A percentile compares a stretch with the other conserved stretches of the same genome.
phyloP scores from a whole-genome alignment of 805 yeast genomes.

The Ogataea dorogensis region DNA sequence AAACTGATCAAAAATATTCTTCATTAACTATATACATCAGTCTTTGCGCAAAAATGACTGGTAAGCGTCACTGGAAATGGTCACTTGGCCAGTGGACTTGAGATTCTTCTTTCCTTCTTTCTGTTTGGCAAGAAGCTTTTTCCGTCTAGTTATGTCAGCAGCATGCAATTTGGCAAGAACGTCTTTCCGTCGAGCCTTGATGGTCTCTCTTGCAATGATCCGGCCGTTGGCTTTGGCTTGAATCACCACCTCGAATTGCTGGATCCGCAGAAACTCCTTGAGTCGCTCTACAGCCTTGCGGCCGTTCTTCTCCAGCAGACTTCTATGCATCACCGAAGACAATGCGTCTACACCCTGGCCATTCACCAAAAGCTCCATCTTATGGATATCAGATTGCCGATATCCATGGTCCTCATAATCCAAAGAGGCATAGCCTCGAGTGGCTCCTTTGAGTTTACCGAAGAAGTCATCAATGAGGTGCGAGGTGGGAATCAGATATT shows the following conservation, averaged over 20 bases:
- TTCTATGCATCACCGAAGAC: constrained; percentile 83
- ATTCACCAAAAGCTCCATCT: constrained; percentile 84
- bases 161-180: constrained; percentile 94
- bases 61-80: constrained; percentile 81
- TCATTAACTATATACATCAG: constrained; percentile 17
- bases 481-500: constrained; percentile 80
- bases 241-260: constrained; percentile 87
- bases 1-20: constrained; percentile 16
- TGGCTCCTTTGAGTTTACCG: constrained; percentile 85
- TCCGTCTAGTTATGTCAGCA: constrained; percentile 84
- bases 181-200: constrained; percentile 90
- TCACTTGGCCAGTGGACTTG: constrained; percentile 76
- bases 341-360: constrained; percentile 89
- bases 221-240: constrained; percentile 83
- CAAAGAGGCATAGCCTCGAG: constrained; percentile 90
- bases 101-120: constrained; percentile 90
- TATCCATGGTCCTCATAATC: constrained; percentile 96
- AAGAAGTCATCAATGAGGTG: constrained; percentile 94
- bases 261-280: constrained; percentile 74
- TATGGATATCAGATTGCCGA: constrained; percentile 73
- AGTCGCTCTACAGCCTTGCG: constrained; percentile 80
- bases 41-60: constrained; percentile 68
- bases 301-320: constrained; percentile 72
- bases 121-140: constrained; percentile 82
- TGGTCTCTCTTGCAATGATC: constrained; percentile 87